Conservation (phyloP, 2,329 filamentous ascomycete genomes). For the Fusarium pseudograminearum region DNA sequence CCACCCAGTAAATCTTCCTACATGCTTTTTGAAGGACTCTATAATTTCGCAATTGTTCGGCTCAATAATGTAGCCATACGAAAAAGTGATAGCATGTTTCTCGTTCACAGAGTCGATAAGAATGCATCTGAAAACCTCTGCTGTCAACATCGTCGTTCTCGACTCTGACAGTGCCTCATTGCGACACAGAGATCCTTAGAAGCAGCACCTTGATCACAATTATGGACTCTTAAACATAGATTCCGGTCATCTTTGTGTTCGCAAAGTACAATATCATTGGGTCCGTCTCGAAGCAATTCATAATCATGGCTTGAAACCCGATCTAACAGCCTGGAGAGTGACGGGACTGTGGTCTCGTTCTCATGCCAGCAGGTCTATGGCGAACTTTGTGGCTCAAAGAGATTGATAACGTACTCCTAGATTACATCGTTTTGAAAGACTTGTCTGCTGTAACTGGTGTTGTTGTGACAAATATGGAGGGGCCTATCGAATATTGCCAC, state of each 20-base stretch:
- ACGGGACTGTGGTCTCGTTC: conserved; percentile 77
- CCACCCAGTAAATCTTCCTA: neutral
- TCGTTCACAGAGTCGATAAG: conserved; percentile 2
- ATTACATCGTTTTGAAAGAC: conserved; percentile 1
- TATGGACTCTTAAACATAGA: conserved; percentile 46
- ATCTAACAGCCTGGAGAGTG: conserved; percentile 51
- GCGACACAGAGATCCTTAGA: no score
- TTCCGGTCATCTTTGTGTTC: conserved; percentile 50
- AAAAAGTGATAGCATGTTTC: conserved; percentile 17
- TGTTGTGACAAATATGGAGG: no score
- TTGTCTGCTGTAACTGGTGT: no score
- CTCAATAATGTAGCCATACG: neutral
- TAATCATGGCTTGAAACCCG: no score
- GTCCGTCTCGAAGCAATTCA: neutral
- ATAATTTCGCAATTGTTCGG: conserved; percentile 1
- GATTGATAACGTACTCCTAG: conserved; percentile 68
- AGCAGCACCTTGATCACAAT: conserved; percentile 10
- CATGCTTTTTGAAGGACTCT: conserved; percentile 10
- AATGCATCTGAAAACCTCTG: neutral
- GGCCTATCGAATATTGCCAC: no score
- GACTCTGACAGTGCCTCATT: conserved; percentile 13
- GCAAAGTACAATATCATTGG: conserved; percentile 78
- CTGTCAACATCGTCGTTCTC: neutral
- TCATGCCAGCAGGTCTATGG: conserved; percentile 75
- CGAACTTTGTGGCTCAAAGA: conserved; percentile 72